These are phyloP conservation scores for Talaromyces thailandensis DNA, from an alignment of 495 filamentous ascomycete species.

Conservation along the genomic window DNA sequence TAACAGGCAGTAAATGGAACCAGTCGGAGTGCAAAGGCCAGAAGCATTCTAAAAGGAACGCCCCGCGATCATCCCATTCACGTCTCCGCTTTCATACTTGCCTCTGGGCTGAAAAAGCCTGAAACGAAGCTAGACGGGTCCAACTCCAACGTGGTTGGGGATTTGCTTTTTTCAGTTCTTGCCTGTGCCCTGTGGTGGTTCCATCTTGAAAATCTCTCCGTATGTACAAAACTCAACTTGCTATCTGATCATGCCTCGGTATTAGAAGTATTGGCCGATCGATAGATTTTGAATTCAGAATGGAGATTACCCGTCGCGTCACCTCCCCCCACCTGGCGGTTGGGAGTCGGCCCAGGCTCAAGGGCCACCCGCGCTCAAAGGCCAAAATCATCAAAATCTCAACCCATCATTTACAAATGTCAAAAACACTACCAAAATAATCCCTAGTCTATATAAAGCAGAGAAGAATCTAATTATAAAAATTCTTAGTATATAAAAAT, in stretches of 20 bases:
- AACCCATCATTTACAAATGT: no score
- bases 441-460: no score
- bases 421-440: no score
- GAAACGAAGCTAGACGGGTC: neutral
- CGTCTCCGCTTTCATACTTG: neutral
- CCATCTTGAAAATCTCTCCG: neutral
- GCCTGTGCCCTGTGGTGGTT: neutral
- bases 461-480: no score
- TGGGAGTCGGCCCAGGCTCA: no score
- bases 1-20: neutral
- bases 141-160: neutral
- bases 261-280: neutral
- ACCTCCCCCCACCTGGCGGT: no score
- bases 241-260: neutral
- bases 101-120: neutral
- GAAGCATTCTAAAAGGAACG: neutral
- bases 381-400: no score
- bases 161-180: neutral
- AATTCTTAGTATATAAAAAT: no score
- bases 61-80: neutral
- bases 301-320: no score
- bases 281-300: neutral
- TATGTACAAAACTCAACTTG: neutral
- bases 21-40: neutral
- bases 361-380: no score